phyloP scores from a whole-genome alignment of 495 filamentous ascomycete genomes.

The Neurospora sp. region DNA sequence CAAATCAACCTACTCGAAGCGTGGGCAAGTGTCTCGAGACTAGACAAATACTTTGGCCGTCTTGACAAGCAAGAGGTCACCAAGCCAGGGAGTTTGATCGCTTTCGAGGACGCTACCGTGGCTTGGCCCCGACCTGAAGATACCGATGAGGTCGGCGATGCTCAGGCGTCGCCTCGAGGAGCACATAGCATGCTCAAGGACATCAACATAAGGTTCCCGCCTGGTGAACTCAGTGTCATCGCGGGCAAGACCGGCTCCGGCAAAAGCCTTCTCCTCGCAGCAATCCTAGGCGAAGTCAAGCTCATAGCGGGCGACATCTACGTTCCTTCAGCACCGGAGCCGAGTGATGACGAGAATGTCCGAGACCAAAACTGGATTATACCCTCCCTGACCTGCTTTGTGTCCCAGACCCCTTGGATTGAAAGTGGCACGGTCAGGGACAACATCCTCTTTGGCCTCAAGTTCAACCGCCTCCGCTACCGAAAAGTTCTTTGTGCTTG shows the following conservation, averaged over 20 bases:
- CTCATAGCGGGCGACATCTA: conserved; percentile 33
- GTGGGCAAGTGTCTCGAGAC: conserved; percentile 16
- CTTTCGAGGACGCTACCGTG: conserved; percentile 18
- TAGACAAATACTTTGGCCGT: conserved; percentile 19
- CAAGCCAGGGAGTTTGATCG: conserved; percentile 6
- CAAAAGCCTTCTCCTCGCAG: conserved; percentile 46
- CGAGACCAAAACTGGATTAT: conserved; percentile 49
- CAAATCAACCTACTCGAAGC: conserved; percentile 18
- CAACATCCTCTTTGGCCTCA: conserved; percentile 48
- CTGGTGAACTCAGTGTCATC: conserved; percentile 47
- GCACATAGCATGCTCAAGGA: conserved; percentile 30
- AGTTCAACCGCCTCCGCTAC: conserved; percentile 37
- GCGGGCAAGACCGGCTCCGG: conserved; percentile 48
- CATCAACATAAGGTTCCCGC: conserved; percentile 48
- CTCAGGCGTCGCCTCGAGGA: conserved; percentile 6
- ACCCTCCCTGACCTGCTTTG: conserved; percentile 49
- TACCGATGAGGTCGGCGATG: conserved; percentile 11
- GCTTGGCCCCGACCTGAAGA: conserved; percentile 17
- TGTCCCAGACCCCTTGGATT: conserved; percentile 50
- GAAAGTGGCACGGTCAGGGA: conserved; percentile 42
- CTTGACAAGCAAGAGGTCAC: conserved; percentile 12
- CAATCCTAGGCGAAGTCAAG: conserved; percentile 48
- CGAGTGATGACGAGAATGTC: conserved; percentile 13
- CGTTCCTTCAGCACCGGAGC: conserved; percentile 27
- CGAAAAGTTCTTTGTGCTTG: conserved; percentile 51